Percentiles rank a stretch among this genome's conserved stretches.
These are phyloP conservation scores for Nakaseomyces nivariensis DNA, from an alignment of 1,139 yeast genomes.

Conservation along the genomic window DNA sequence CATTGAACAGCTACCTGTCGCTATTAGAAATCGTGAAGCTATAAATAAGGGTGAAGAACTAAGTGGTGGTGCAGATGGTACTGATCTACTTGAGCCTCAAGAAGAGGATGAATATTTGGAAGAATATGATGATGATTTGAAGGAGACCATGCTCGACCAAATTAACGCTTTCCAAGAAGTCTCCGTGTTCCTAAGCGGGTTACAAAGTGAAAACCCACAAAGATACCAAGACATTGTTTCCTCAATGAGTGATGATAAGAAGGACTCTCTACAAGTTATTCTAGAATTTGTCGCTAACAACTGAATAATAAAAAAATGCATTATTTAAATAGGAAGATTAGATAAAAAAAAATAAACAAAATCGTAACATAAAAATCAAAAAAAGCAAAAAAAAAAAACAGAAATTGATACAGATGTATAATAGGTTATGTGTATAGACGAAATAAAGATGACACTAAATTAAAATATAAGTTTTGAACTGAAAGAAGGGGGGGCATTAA, in stretches of 20 bases:
- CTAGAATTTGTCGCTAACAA: constrained; percentile 22
- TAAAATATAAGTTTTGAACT: not conserved
- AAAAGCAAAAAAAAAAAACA: not conserved
- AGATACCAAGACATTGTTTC: constrained; percentile 30
- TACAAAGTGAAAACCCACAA: constrained; percentile 24
- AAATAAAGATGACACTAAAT: not conserved
- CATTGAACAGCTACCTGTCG: constrained; percentile 56
- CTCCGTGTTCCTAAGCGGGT: constrained; percentile 18
- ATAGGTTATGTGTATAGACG: not conserved
- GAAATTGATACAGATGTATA: not conserved
- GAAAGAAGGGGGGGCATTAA: not conserved
- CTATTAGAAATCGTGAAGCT: constrained; percentile 55
- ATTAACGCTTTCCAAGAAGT: constrained; percentile 54
- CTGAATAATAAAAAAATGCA: not conserved
- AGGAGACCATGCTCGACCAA: constrained; percentile 66
- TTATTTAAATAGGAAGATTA: not conserved
- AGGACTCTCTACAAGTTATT: constrained; percentile 24
- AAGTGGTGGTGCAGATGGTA: constrained; percentile 33
- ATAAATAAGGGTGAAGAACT: constrained; percentile 35
- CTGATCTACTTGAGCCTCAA: constrained; percentile 31
- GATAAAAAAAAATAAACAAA: not conserved
- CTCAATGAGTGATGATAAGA: constrained; percentile 25
- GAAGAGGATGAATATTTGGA: constrained; percentile 38
- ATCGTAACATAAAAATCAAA: not conserved
- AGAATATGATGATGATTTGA: constrained; percentile 48